A percentile compares a stretch with the other conserved stretches of the same genome.
Evolutionary conservation across 2,329 filamentous ascomycete genomes (phyloP).

Genomic region (Biscogniauxia mediterranea): DNA sequence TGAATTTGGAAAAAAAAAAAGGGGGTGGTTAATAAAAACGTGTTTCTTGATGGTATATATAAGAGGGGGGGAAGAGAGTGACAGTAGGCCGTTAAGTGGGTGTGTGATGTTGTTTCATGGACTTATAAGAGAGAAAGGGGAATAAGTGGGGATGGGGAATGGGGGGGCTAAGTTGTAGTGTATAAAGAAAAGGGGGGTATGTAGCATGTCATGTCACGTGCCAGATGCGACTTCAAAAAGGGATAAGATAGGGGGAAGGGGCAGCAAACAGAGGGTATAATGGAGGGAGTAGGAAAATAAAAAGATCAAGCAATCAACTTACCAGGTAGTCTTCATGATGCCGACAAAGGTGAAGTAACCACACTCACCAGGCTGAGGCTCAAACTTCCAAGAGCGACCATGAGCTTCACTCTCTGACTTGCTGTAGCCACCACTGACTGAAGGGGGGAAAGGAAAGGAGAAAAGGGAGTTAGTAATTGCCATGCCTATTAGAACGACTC

Average conservation of each 20-base stretch:
- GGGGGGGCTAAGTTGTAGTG: no score
- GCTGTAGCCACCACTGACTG: conserved; percentile 15
- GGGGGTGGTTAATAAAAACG: background rate
- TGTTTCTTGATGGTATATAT: background rate
- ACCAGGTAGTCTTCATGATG: conserved; percentile 15
- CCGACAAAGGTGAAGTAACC: conserved; percentile 22
- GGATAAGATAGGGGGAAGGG: background rate
- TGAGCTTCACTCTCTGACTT: background rate
- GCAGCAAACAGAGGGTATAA: no score
- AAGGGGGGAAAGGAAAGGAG: no score
- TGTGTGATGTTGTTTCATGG: background rate
- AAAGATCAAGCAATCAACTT: background rate
- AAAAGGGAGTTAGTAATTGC: no score
- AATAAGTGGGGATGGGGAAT: no score
- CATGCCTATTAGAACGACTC: no score
- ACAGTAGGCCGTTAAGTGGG: background rate
- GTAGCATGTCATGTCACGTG: no score
- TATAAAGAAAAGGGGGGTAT: background rate
- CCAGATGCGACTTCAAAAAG: background rate
- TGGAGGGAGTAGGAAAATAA: background rate
- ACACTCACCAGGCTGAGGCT: conserved; percentile 8
- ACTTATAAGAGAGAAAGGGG: no score
- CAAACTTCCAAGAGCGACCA: conserved; percentile 6
- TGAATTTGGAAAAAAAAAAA: background rate
- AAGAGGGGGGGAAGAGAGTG: background rate